Evolutionary conservation across 176 grass and related monocot species (phyloP), one percentile per base, ranked within the genome.

Genomic region (Tillandsia leiboldiana): DNA sequence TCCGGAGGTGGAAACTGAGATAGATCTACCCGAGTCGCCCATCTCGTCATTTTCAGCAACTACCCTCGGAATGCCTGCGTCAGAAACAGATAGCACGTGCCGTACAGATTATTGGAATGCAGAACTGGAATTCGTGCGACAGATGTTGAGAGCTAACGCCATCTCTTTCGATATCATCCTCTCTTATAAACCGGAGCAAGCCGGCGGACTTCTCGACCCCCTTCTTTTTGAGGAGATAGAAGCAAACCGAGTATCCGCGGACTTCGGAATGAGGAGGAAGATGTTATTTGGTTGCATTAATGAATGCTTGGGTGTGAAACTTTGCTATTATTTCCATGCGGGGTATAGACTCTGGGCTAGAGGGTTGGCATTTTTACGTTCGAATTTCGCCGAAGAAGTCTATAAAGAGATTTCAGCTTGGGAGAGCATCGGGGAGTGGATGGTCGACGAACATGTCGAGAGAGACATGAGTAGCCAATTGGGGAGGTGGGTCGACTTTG

Each of bases 391-490:
- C 0, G 86, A 93, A 67, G 87, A 86, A 84, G 75, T 90, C 47
- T 85, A 87, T 75, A 63, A 69, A 73, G 95, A 99, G 75, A 90
- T 94, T 80, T 83, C 79, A 54, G 79, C 81, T 23, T 80, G 83
- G 63, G 87, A 79, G 72, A 73, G 91, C 70, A 80, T 75, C 0
- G 95, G 86, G 70, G 90, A 99, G 51, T 80, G 83, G 83, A 83
- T 93, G 89, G 94, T 99, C 68, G 90, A 99, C 47, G 79, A 90
- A 54, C 83, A 90, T 53, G 95, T 99, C 67, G 86, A 93, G 54
- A 89, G 72, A 73, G 95, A 99, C 66, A 99, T 94, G 90, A 90
- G 90, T 72, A 53, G 50, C 69, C 72, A 79, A 59, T 78, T 84
- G 1, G 95, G 95, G 74, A 93, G 66, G 51, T 99, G 95, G 95